Percentiles rank a stretch among this genome's conserved stretches.
These are phyloP conservation scores for Meripilus lineatus DNA, from an alignment of 1,284 basidiomycete genomes.

Conservation along the genomic window DNA sequence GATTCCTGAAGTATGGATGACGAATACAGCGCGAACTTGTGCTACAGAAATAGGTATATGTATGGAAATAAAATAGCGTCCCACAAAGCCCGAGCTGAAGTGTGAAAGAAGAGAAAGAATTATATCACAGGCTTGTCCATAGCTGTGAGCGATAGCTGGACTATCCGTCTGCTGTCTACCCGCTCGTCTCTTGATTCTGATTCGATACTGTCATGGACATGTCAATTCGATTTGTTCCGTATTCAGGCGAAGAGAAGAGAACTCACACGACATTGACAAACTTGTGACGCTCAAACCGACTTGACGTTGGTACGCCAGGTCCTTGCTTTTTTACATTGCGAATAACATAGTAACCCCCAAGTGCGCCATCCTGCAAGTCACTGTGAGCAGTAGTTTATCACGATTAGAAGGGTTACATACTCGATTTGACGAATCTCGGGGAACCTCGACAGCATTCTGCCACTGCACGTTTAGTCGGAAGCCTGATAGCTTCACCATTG, in stretches of 20 bases:
- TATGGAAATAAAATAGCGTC: too few species aligned
- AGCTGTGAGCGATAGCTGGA: slow-evolving; percentile 43
- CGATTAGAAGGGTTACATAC: slow-evolving; percentile 27
- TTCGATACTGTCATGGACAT: slow-evolving; percentile 35
- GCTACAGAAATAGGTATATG: background rate
- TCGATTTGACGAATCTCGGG: slow-evolving; percentile 36
- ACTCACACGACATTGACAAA: slow-evolving; percentile 48
- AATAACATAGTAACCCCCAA: slow-evolving; percentile 50
- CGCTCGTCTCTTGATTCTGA: slow-evolving; percentile 34
- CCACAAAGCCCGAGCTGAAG: too few species aligned
- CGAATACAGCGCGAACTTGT: background rate
- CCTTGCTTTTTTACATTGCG: slow-evolving; percentile 39
- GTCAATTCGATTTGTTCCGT: slow-evolving; percentile 1
- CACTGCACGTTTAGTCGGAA: slow-evolving; percentile 43
- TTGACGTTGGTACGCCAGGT: slow-evolving; percentile 29
- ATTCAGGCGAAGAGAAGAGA: background rate
- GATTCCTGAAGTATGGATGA: background rate
- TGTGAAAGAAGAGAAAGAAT: background rate
- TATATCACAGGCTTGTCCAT: slow-evolving; percentile 31
- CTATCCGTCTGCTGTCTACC: slow-evolving; percentile 45
- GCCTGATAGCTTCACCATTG: slow-evolving; percentile 38
- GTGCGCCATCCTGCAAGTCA: slow-evolving; percentile 37
- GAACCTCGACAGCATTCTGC: slow-evolving; percentile 41
- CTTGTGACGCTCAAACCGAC: slow-evolving; percentile 46
- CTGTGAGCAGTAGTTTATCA: slow-evolving; percentile 1